Conservation (phyloP, 2,329 filamentous ascomycete genomes). For the Zopfia rhizophila region DNA sequence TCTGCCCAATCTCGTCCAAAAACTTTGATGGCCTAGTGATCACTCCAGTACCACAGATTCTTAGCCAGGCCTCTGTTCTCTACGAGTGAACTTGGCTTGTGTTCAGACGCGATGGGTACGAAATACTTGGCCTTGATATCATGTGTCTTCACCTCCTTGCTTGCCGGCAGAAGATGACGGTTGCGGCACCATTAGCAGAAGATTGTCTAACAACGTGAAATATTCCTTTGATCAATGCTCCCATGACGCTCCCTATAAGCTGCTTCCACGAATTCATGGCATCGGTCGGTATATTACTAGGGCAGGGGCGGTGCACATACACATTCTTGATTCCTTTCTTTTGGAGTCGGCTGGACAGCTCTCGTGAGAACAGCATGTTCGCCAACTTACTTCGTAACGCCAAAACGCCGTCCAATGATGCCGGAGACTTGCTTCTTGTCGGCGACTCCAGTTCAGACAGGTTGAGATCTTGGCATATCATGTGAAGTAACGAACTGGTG, state of each 20-base stretch:
- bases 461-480: slow-evolving; percentile 36
- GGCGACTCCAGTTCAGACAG: slow-evolving; percentile 34
- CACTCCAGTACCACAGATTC: slow-evolving; percentile 48
- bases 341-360: slow-evolving; percentile 37
- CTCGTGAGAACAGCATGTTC: slow-evolving; percentile 45
- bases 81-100: slow-evolving; percentile 34
- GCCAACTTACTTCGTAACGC: slow-evolving; percentile 48
- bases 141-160: slow-evolving; percentile 28
- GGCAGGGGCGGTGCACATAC: slow-evolving; percentile 46
- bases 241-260: slow-evolving; percentile 34
- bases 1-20: slow-evolving; percentile 19
- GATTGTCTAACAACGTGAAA: slow-evolving; percentile 37
- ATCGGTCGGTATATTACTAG: slow-evolving; percentile 46
- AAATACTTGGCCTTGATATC: slow-evolving; percentile 48
- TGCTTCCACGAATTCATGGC: slow-evolving; percentile 42
- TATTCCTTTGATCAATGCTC: slow-evolving; percentile 29
- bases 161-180: slow-evolving; percentile 41
- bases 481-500: slow-evolving; percentile 40
- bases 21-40: slow-evolving; percentile 19
- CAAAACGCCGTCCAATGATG: slow-evolving; percentile 36
- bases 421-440: slow-evolving; percentile 26
- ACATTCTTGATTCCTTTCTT: slow-evolving; percentile 32
- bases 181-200: slow-evolving; percentile 40
- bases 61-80: slow-evolving; percentile 43
- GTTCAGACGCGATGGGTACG: slow-evolving; percentile 47